Evolutionary conservation across 371 early-diverging fungal species (phyloP).

Genomic region (Zancudomyces culisetae): DNA sequence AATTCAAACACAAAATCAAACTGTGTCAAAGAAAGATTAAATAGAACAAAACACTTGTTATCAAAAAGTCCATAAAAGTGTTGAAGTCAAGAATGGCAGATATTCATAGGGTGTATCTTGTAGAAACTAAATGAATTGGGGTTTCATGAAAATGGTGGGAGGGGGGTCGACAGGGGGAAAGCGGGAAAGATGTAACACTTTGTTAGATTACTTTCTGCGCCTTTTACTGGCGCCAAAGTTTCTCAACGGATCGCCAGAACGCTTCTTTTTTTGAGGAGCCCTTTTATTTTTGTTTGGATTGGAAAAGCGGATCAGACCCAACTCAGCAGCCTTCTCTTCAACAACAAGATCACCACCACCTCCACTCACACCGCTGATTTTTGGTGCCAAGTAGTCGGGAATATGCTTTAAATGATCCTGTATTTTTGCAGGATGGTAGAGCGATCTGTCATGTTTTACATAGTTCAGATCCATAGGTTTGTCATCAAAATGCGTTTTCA

Average conservation of each 20-base stretch:
- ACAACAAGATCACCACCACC: conserved; percentile 11
- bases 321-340: conserved; percentile 8
- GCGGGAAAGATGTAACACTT: too few species aligned
- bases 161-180: too few species aligned
- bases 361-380: conserved; percentile 20
- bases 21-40: too few species aligned
- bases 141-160: too few species aligned
- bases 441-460: conserved; percentile 74
- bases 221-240: conserved; percentile 1
- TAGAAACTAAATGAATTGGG: too few species aligned
- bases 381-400: conserved; percentile 62
- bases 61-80: too few species aligned
- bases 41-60: too few species aligned
- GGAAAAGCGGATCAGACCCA: conserved; percentile 25
- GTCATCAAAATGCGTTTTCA: conserved; percentile 91
- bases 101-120: too few species aligned
- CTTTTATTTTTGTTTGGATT: conserved; percentile 84
- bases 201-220: too few species aligned
- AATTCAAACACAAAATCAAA: too few species aligned
- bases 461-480: conserved; percentile 83
- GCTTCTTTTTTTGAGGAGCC: too few species aligned
- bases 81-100: too few species aligned
- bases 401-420: conserved; percentile 79
- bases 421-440: conserved; percentile 59
- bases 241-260: conserved; percentile 3